These are phyloP conservation scores for Paracoccidioides lutzii DNA, from an alignment of 2,329 filamentous ascomycete species.

Conservation along the genomic window DNA sequence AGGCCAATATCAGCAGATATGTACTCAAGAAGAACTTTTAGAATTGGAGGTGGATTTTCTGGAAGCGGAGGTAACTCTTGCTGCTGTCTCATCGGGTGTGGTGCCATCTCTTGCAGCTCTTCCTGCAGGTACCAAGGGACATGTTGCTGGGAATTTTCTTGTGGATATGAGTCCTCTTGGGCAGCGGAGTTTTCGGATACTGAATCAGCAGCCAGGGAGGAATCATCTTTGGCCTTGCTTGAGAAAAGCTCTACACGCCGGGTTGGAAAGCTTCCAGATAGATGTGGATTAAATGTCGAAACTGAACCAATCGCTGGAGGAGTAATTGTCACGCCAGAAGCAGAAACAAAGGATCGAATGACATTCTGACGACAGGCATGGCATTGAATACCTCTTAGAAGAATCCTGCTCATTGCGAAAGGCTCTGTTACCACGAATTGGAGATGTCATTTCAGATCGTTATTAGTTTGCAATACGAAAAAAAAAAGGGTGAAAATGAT, in stretches of 20 bases:
- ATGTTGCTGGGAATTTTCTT: conserved; percentile 12
- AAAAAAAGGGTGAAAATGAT: not conserved
- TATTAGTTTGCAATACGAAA: not conserved
- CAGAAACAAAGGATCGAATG: conserved; percentile 19
- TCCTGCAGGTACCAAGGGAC: conserved; percentile 61
- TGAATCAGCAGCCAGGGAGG: not conserved
- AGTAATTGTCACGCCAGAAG: conserved; percentile 17
- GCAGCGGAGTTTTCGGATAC: not conserved
- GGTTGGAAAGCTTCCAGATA: not conserved
- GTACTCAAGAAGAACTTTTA: conserved; percentile 61
- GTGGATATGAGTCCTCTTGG: not conserved
- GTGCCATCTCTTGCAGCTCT: conserved; percentile 33
- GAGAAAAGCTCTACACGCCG: not conserved
- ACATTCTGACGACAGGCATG: conserved; percentile 19
- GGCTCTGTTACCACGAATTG: not conserved
- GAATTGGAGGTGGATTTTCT: conserved; percentile 54
- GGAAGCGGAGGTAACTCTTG: conserved; percentile 54
- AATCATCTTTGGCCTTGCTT: not conserved
- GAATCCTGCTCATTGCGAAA: conserved; percentile 20
- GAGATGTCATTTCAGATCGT: not conserved
- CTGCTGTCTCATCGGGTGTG: conserved; percentile 36
- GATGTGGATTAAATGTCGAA: not conserved
- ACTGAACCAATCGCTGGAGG: conserved; percentile 6
- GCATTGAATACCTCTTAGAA: conserved; percentile 20
- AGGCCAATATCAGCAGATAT: conserved; percentile 75